A percentile compares a stretch with the other conserved stretches of the same genome.
Evolutionary conservation across 2,329 filamentous ascomycete species (phyloP).

Genomic region (Raffaelea deltoideospora): DNA sequence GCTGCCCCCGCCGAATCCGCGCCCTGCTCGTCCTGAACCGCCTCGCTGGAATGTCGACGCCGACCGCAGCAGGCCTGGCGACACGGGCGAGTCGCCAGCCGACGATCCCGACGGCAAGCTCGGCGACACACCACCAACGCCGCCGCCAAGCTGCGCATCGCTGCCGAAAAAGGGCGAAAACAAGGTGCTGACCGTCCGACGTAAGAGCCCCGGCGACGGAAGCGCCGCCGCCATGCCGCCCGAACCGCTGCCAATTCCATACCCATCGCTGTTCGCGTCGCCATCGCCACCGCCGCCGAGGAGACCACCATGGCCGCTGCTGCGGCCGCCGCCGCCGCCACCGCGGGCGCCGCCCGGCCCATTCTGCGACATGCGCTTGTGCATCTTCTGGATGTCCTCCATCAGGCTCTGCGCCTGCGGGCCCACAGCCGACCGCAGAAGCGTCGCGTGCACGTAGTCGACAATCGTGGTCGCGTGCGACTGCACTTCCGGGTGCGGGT

Average conservation of each 20-base stretch:
- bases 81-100: slow-evolving; percentile 5
- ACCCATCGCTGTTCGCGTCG: background rate
- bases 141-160: slow-evolving; percentile 16
- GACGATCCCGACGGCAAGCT: slow-evolving; percentile 3
- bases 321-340: background rate
- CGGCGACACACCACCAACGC: background rate
- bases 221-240: slow-evolving; percentile 24
- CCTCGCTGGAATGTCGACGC: slow-evolving; percentile 14
- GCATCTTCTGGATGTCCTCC: slow-evolving; percentile 50
- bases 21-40: background rate
- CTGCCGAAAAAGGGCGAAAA: slow-evolving; percentile 41
- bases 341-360: slow-evolving; percentile 10
- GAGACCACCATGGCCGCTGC: background rate
- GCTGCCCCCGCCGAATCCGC: background rate
- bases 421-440: slow-evolving; percentile 65
- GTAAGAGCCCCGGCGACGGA: slow-evolving; percentile 42
- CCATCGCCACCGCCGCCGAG: background rate
- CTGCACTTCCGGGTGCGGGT: slow-evolving; percentile 88
- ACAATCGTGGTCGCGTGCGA: slow-evolving; percentile 72
- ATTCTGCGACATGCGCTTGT: slow-evolving; percentile 30
- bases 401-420: slow-evolving; percentile 55
- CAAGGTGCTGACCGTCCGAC: slow-evolving; percentile 47
- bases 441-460: slow-evolving; percentile 65
- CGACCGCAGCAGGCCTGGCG: slow-evolving; percentile 20
- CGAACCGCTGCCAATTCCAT: background rate